Conservation (phyloP, 331 rosid species). For the Pyracantha coccinea region DNA sequence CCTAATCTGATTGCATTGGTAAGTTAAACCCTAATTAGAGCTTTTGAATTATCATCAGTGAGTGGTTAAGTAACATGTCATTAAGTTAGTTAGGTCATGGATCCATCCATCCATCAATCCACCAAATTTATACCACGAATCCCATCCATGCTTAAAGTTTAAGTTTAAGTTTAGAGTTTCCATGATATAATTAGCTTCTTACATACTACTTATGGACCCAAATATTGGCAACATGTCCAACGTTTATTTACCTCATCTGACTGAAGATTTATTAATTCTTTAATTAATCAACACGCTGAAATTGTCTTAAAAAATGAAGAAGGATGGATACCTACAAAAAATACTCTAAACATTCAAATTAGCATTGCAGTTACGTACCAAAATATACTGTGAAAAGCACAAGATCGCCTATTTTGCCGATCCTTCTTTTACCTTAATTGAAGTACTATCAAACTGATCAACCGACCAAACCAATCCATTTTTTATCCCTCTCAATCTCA, state of each 20-base stretch:
- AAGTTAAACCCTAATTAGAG: background rate
- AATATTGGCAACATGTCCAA: background rate
- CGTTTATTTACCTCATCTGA: background rate
- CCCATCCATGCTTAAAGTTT: slow-evolving; percentile 38
- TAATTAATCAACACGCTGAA: background rate
- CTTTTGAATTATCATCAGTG: background rate
- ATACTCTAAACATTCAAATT: too few relatives aligned
- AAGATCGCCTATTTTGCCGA: background rate
- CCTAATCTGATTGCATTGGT: slow-evolving; percentile 13
- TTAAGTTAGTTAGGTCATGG: slow-evolving; percentile 50
- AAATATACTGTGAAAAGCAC: background rate
- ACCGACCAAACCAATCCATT: background rate
- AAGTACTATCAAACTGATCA: background rate
- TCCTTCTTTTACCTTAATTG: background rate
- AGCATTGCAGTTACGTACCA: background rate
- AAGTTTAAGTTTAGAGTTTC: slow-evolving; percentile 30
- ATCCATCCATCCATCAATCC: slow-evolving; percentile 3
- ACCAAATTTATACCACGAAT: slow-evolving; percentile 22
- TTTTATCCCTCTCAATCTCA: background rate
- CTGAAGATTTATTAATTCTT: background rate
- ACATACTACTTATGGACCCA: background rate
- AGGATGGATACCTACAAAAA: too few relatives aligned
- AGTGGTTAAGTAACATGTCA: slow-evolving; percentile 51
- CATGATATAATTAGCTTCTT: background rate
- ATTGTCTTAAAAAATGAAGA: background rate